Evolutionary conservation across 1,284 basidiomycete genomes (phyloP).

Genomic region (Rhizoctonia solani): DNA sequence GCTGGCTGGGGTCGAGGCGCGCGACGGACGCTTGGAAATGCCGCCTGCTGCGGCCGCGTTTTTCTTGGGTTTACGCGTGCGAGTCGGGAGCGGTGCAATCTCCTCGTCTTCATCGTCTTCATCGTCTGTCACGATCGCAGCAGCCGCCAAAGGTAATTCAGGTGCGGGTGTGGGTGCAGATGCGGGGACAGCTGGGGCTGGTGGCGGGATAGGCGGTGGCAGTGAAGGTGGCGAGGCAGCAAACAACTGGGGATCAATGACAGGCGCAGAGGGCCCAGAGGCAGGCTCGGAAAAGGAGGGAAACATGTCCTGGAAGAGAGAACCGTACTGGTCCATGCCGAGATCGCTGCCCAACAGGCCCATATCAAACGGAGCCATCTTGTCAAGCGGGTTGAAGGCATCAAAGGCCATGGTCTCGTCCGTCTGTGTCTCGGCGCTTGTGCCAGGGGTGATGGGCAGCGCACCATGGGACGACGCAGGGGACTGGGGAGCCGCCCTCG

Average conservation of each 20-base stretch:
- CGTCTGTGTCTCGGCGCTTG: not conserved
- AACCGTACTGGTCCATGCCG: conserved; percentile 18
- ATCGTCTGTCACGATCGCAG: conserved; percentile 37
- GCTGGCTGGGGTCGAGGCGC: conserved; percentile 39
- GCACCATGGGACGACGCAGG: conserved; percentile 19
- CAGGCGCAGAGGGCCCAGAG: conserved; percentile 33
- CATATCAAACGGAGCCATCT: conserved; percentile 17
- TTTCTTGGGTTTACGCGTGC: conserved; percentile 49
- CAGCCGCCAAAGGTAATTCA: conserved; percentile 34
- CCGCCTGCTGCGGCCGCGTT: conserved; percentile 74
- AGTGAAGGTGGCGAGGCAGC: conserved; percentile 45
- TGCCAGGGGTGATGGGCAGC: conserved; percentile 7
- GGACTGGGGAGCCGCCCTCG: too few relatives aligned
- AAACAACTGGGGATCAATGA: conserved; percentile 60
- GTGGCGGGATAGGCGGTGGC: conserved; percentile 41
- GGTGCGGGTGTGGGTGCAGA: too few relatives aligned
- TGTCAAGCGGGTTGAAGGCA: conserved; percentile 16
- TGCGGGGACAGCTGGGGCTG: too few relatives aligned
- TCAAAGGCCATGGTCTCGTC: not conserved
- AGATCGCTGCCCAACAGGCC: conserved; percentile 9
- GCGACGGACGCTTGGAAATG: conserved; percentile 46
- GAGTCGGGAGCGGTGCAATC: conserved; percentile 39
- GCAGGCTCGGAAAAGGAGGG: conserved; percentile 3
- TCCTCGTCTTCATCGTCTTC: conserved; percentile 47
- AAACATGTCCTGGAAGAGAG: conserved; percentile 31